Evolutionary conservation across 305 asterid genomes (phyloP), one percentile per base, ranked within the genome.

Genomic region (Solanum aculeatissimum): DNA sequence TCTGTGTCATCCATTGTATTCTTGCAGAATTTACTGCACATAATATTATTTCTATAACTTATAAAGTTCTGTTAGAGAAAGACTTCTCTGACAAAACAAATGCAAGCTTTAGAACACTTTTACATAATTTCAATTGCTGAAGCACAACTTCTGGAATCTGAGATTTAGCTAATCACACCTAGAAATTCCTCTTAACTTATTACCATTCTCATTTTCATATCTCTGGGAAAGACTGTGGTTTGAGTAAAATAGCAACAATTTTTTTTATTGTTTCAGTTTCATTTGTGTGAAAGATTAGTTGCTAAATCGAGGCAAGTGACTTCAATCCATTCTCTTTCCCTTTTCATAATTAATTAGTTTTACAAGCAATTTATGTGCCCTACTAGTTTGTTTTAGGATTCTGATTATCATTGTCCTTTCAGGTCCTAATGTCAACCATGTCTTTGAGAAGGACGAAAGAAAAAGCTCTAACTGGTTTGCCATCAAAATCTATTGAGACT

Each of bases 381-480:
- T 78, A 53, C 66, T 78, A 29, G 32, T 29, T 53, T 53, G 13
- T 60, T 14, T 84, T 58, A 38, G 49, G 80, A 42, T 83, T 83
- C 45, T 49, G 54, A 83, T 83, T 25, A 49, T 38, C 55, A 47
- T 85, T 80, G 16, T 25, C 80, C 43, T 83, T 83, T 75, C 90
- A 97, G 99, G 98, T 92, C 82, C 93, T 97, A 55, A 92, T 95
- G 95, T 92, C 94, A 79, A 84, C 97, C 80, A 90, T 97, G 89
- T 92, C 98, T 68, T 91, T 97, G 93, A 93, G 99, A 91, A 91
- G 98, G 90, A 95, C 95, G 49, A 97, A 97, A 86, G 98, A 94
- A 16, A 92, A 93, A 86, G 88, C 87, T 40, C 85, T 95, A 90
- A 77, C 88, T 89, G 92, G 92, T 62, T 89, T 97, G 87, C 98